Evolutionary conservation across 768 basidiomycete species (phyloP), one percentile per base, ranked within the genome.

Genomic region (Serendipita sp.): DNA sequence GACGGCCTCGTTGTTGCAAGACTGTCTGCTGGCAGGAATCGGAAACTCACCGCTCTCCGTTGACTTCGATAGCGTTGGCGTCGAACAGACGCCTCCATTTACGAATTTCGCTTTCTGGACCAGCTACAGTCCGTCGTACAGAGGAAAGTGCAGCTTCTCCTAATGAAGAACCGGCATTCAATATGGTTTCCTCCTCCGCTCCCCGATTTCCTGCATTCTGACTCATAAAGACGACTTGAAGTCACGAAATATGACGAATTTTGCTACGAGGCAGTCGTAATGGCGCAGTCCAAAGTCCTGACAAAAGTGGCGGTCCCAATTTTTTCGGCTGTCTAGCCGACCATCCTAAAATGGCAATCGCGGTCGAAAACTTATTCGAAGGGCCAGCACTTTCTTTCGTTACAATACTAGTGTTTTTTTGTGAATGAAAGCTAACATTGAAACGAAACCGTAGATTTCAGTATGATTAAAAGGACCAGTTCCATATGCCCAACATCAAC

Each of bases 81-180:
- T 96, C 93, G 74, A 96, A 97, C 1, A 83, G 84, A 70, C 91
- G 81, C 72, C 82, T 83, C 94, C 94, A 97, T 68, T 89, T 83
- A 74, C 82, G 88, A 60, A 93, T 76, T 75, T 97, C 93, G 70
- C 74, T 85, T 73, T 95, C 91, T 41, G 85, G 88, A 35, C 84
- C 77, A 35, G 84, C 75, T 47, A 91, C 80, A 18, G 80, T 87
- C 65, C 78, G 83, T 69, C 86, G 84, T 66, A 90, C 84, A 51
- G 78, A 79, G 68, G 81, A 79, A 65, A 91, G 69, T 16, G 66
- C 38, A 7, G 56, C 56, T 8, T 60, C 56, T 60, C 56, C 56
- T n/a, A 60, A 35, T n/a, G 56, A 10, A 23, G 56, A 35, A 28
- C 56, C 28, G 0, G 56, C 56, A 16, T 10, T 60, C 56, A 60